Base-by-base conservation (phyloP, 2,329 filamentous ascomycete genomes). In the Gremmenia infestans region DNA sequence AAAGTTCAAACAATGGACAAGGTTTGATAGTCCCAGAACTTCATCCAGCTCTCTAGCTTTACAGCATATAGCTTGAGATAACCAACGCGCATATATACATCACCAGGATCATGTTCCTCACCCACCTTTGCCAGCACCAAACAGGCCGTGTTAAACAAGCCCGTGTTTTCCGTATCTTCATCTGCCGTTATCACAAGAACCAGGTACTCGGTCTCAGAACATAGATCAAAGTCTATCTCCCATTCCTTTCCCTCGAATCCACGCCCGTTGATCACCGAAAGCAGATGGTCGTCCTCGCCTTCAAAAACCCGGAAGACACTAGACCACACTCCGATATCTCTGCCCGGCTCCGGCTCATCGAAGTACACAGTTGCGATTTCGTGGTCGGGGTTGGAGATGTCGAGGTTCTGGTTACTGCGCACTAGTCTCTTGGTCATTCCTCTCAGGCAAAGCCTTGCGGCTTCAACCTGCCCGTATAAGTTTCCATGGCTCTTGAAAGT, bases 1-100 rank as follows among this genome's bases (percentile, higher is more conserved):
- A 65, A 25, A 1, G 60, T 61, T 35, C 63, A 42, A 19, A 42
- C 5, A 42, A 42, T 42, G 0, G 39, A 11, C 39, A 42, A n/a
- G 9, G 39, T 17, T 42, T 19, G 39, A n/a, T 2, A 17, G 1
- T 42, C 39, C 39, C 39, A 42, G 39, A 5, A n/a, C 15, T 17
- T 19, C 12, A 8, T 42, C 39, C 39, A 42, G 9, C 4, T n/a
- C 15, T 42, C 15, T 8, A 42, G 17, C 15, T 42, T 11, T n/a
- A 15, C 28, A 32, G 39, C 12, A 3, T 42, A 1, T 42, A 42
- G 15, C 7, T 42, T 1, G 14, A 42, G 39, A 17, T 42, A 42
- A 12, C 39, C 39, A 42, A 17, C 39, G 15, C 39, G 39, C 28
- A 32, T 12, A 15, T n/a, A n/a, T n/a, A 42, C 5, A 19, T 42